Base-by-base conservation (phyloP, 1,139 yeast genomes). In the Candida labiduridarum region DNA sequence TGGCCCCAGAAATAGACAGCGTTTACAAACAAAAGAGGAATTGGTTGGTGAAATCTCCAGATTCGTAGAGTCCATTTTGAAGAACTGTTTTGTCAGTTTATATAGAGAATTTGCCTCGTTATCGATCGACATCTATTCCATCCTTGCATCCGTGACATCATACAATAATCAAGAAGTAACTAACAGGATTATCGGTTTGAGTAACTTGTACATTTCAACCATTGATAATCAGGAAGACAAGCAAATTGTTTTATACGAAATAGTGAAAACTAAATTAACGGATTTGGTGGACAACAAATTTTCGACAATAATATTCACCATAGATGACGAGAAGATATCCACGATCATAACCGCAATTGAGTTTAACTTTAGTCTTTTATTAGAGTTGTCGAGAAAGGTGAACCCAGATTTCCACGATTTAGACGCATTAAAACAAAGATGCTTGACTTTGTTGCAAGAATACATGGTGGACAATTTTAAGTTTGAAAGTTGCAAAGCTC, bases 321-420 rank as follows among this genome's bases (percentile, higher is more conserved):
- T 72, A 12, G 69, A 67, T 49, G 71, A 71, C n/a, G 75, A 70
- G 1, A 71, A 68, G 53, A 63, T 73, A 9, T 50, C 60, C 1
- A 52, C 66, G 4, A 67, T 60, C 44, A 42, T 72, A 11, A 53
- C 63, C 4, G 65, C 78, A 0, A 46, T 75, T 3, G 64, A 71
- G 48, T 61, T 74, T 14, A 74, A 73, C 38, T 62, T 70, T 39
- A 46, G 54, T n/a, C 45, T 69, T 2, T 49, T 71, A 6, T 34
- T 56, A 18, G 56, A 55, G 7, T 53, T 64, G 46, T 58, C 65
- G 3, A 49, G 47, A n/a, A 47, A 22, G 5, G 27, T 57, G 10
- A 31, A 44, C 33, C 42, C 49, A 7, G 53, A 46, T 16, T 39
- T 47, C 6, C 16, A 19, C 15, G 52, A 50, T 9, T 46, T 59